Evolutionary conservation across 257 asterid genomes (phyloP), one percentile per base, ranked within the genome.

Genomic region (Echium plantagineum): DNA sequence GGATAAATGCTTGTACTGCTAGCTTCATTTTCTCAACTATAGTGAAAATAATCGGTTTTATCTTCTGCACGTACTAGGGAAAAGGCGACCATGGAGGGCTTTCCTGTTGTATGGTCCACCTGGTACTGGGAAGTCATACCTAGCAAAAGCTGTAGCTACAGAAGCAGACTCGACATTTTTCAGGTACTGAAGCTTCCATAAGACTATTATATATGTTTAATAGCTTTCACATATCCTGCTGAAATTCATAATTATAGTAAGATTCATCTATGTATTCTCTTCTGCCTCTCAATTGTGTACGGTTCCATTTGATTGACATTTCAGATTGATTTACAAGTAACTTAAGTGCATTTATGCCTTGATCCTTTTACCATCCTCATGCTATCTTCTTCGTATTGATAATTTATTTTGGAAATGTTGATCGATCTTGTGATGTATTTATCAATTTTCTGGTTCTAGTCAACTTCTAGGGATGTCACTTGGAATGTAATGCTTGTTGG

Each of bases 121-220:
- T 55, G 98, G 98, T 62, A 91, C 97, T 1, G 98, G 98, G 64
- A 91, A 91, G 80, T 91, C 98, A 56, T 91, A 88, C 80, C 70
- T 91, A 73, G 98, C 98, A 26, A 91, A 91, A 78, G 98, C 98
- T 66, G 98, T 91, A 74, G 98, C 98, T 61, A 91, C 98, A 10
- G 96, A 91, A 81, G 98, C 98, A 8, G 98, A 91, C 71, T 91
- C 98, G 8, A 91, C 98, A 0, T 91, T 91, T 72, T 91, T 82
- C 79, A 91, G 98, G 98, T 88, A 65, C 46, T n/a, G 21, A 18
- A 53, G 21, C 57, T n/a, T 53, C 57, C 3, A 53, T n/a, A 53
- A 9, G 56, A 53, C 12, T 53, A n/a, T n/a, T n/a, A 53, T 10
- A n/a, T 18, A 0, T 53, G 49, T 42, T 17, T 42, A 35, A 35